Base-by-base conservation (phyloP, 2,329 filamentous ascomycete genomes). In the Cordyceps javanica region DNA sequence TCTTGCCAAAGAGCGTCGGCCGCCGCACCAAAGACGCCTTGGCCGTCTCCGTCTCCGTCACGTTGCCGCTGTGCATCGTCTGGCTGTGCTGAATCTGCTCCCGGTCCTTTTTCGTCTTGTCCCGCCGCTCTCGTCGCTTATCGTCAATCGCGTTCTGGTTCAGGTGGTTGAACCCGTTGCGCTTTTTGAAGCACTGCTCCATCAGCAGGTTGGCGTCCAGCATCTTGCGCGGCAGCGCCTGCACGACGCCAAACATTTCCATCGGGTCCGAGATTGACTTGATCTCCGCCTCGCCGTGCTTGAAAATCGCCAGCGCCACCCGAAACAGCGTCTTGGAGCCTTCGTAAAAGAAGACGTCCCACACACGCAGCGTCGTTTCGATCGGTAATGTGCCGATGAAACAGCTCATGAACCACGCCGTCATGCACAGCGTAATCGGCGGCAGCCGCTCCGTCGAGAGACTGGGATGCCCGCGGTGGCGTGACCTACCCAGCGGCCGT, bases 321-420 rank as follows among this genome's bases (percentile, higher is more conserved):
- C 92, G 89, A 75, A 97, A 97, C 7, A 97, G 82, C 0, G 91
- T 96, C 70, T 94, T 95, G 50, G 89, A 91, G 3, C 93, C 93
- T 72, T 97, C 93, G 71, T 95, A 96, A 70, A 97, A 96, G 68
- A 97, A 92, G 1, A 91, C 85, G 65, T 97, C 93, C 93, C 93
- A 97, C 1, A 97, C 90, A 8, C 93, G 88, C 19, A 97, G 81
- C 0, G 92, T 93, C 19, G 88, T 91, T 73, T 97, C 93, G 61
- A 96, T 91, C 2, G 93, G 93, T 19, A 97, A 76, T 0, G 90
- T 96, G 55, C 92, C 91, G 60, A 97, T 94, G 71, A 94, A 97
- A 65, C 94, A 89, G 50, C 90, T 95, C 93, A 97, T 97, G 72
- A 97, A 95, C 93, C 93, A 97, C 4, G 92, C 90, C 10, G 92